These are phyloP conservation scores for Populus tomentosa DNA, from an alignment of 441 rosid genomes.

Conservation along the genomic window DNA sequence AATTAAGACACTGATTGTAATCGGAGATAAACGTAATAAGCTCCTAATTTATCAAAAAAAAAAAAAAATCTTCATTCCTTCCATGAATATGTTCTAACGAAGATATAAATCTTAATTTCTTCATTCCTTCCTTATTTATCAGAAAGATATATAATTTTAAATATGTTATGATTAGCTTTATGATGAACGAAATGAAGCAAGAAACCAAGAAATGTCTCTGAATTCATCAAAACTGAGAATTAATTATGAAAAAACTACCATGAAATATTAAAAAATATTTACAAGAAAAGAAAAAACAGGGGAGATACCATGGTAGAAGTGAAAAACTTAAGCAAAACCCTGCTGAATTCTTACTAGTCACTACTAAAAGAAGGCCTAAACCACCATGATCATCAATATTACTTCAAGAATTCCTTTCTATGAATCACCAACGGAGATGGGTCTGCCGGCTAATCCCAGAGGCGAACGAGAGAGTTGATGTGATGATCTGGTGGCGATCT, in stretches of 20 bases:
- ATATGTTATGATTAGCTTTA: not conserved
- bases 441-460: conserved; percentile 23
- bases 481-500: conserved; percentile 7
- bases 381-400: not conserved
- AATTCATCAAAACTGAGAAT: not conserved
- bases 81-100: too few species aligned
- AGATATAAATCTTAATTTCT: too few species aligned
- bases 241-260: not conserved
- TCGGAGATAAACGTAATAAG: too few species aligned
- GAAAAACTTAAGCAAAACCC: not conserved
- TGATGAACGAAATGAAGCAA: not conserved
- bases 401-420: not conserved
- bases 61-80: too few species aligned
- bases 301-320: not conserved
- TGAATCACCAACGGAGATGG: conserved; percentile 26
- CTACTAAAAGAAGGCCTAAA: not conserved
- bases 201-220: not conserved
- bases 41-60: too few species aligned
- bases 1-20: too few species aligned
- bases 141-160: not conserved
- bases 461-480: conserved; percentile 29
- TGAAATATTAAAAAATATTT: too few species aligned
- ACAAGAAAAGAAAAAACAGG: not conserved
- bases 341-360: not conserved
- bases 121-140: too few species aligned